Base-by-base conservation (phyloP, 2,329 filamentous ascomycete species). In the Fusarium sp. region DNA sequence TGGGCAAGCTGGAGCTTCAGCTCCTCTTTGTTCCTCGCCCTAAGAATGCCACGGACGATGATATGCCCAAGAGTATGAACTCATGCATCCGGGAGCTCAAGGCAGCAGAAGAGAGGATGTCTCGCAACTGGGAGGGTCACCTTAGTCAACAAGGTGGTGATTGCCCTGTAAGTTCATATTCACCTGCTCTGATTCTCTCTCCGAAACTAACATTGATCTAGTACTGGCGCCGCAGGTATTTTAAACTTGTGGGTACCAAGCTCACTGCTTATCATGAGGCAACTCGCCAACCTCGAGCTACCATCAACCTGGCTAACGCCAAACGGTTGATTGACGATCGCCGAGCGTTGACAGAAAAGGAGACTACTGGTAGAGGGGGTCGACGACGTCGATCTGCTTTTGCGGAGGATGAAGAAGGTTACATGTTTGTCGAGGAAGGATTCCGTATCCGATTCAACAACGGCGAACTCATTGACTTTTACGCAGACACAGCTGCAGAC, bases 11-110 rank as follows among this genome's bases (percentile, higher is more conserved):
- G 62, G 94, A 98, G 81, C 87, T 99, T 44, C 96, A 99, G 84
- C 89, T 99, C 14, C 87, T 99, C 20, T 99, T 98, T 79, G 95
- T 99, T 3, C 96, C 96, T 2, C 94, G 95, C 78, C 96, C 96
- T 9, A 96, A 94, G 85, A 93, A 93, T 49, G 88, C 91, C 36
- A 91, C 91, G 56, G 96, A 98, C 74, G 95, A 98, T 22, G 96
- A 98, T 76, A 98, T 99, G 94, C 96, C 96, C 62, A 98, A 98
- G 91, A 98, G 95, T 86, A 98, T 99, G 95, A 97, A 96, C 83
- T 93, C 94, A 48, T 98, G 95, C 82, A 93, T 98, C 77, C 90
- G 96, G 24, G 96, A 98, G 85, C 91, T 99, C 84, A 94, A 93
- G 83, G 94, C 96, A 59, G 95, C 96, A 5, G 95, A 98, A 81